Percentiles rank a stretch among this genome's conserved stretches.
Evolutionary conservation across 1,139 yeast species (phyloP).

Genomic region (Candida sanyaensis): DNA sequence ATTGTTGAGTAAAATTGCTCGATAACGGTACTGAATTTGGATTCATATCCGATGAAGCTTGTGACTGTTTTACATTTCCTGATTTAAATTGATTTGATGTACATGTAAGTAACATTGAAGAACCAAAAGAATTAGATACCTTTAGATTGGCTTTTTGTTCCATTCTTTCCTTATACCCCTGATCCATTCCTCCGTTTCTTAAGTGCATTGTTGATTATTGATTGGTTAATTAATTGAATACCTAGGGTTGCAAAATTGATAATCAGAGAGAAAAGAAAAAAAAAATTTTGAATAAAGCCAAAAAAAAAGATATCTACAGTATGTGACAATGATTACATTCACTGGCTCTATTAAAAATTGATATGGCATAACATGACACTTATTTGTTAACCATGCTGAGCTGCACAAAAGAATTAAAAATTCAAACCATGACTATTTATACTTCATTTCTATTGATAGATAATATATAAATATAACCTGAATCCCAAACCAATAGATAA

Average conservation of each 20-base stretch:
- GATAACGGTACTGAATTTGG: not conserved
- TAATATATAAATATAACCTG: too few relatives aligned
- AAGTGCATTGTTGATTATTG: not conserved
- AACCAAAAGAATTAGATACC: not conserved
- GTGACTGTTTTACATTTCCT: not conserved
- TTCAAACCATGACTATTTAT: too few relatives aligned
- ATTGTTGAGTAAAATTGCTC: not conserved
- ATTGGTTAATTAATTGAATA: not conserved
- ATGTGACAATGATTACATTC: too few relatives aligned
- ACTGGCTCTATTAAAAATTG: not conserved
- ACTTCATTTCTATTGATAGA: too few relatives aligned
- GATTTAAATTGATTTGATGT: not conserved
- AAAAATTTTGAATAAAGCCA: too few relatives aligned
- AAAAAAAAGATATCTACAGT: not conserved
- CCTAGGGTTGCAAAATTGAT: too few relatives aligned
- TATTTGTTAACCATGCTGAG: not conserved
- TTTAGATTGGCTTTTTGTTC: conserved; percentile 6
- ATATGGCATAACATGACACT: not conserved
- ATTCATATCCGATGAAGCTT: not conserved
- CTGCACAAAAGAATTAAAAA: not conserved
- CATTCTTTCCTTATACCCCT: not conserved
- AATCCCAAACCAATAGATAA: not conserved
- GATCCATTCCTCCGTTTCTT: not conserved
- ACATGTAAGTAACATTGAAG: not conserved
- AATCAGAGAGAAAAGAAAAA: too few relatives aligned